Evolutionary conservation across 2,329 filamentous ascomycete genomes (phyloP).

Genomic region (Fusarium sp.): DNA sequence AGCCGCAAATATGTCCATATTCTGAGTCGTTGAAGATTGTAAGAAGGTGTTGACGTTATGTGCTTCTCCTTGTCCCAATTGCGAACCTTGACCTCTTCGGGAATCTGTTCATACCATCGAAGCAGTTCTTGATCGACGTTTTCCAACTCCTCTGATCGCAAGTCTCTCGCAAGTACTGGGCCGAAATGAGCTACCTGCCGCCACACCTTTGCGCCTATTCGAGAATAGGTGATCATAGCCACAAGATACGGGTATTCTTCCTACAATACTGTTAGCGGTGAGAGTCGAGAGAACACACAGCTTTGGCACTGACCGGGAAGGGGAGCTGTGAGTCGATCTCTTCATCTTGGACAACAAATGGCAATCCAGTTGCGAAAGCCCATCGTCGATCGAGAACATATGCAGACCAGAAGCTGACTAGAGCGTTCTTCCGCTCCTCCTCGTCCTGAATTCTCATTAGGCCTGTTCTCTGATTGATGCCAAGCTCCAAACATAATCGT

Average conservation of each 20-base stretch:
- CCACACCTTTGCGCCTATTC: slow-evolving; percentile 89
- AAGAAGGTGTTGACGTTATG: slow-evolving; percentile 66
- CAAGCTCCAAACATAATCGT: slow-evolving; percentile 81
- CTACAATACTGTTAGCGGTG: slow-evolving; percentile 46
- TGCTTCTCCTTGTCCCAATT: slow-evolving; percentile 67
- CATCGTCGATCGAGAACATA: slow-evolving; percentile 88
- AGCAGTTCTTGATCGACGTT: slow-evolving; percentile 85
- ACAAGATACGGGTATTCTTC: slow-evolving; percentile 76
- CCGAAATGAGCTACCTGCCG: slow-evolving; percentile 78
- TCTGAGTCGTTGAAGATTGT: slow-evolving; percentile 77
- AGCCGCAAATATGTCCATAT: slow-evolving; percentile 87
- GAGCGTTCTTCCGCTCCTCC: slow-evolving; percentile 72
- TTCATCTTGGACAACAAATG: slow-evolving; percentile 84
- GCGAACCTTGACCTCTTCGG: slow-evolving; percentile 66
- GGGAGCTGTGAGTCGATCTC: slow-evolving; percentile 85
- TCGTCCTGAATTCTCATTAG: slow-evolving; percentile 76
- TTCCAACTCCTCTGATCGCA: slow-evolving; percentile 79
- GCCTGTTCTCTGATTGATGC: slow-evolving; percentile 82
- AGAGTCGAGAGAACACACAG: background rate
- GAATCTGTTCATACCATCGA: slow-evolving; percentile 86
- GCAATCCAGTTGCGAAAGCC: slow-evolving; percentile 90
- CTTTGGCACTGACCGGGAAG: slow-evolving; percentile 71
- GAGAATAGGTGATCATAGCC: slow-evolving; percentile 86
- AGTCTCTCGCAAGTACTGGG: slow-evolving; percentile 67
- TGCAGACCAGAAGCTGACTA: slow-evolving; percentile 85